These are phyloP conservation scores for Aureobasidium sp. DNA, from an alignment of 2,329 filamentous ascomycete species.

Conservation along the genomic window DNA sequence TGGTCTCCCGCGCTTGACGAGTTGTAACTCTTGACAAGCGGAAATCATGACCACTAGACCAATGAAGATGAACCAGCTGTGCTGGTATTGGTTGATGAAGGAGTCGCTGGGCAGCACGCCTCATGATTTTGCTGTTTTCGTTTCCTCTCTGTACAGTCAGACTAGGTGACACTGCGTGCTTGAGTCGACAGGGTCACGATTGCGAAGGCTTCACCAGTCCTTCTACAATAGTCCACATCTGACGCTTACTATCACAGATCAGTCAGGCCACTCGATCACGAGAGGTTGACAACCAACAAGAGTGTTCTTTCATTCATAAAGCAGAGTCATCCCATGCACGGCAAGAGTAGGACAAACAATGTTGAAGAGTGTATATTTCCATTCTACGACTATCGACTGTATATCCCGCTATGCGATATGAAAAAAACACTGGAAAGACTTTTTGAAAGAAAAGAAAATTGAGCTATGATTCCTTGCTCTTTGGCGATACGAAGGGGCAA, in stretches of 20 bases:
- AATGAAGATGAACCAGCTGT: constrained; percentile 11
- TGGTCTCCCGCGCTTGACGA: constrained; percentile 24
- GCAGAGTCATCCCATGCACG: neutral
- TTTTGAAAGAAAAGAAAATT: neutral
- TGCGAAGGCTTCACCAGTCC: neutral
- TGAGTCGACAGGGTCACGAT: too few species aligned
- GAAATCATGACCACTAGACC: constrained; percentile 15
- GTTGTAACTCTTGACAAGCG: constrained; percentile 9
- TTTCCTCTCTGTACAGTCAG: neutral
- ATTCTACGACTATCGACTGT: neutral
- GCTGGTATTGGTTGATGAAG: constrained; percentile 4
- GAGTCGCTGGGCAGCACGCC: rapidly evolving
- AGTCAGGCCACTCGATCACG: neutral
- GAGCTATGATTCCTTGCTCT: neutral
- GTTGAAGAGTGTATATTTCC: neutral
- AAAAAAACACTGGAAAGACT: neutral
- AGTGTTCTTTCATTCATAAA: neutral
- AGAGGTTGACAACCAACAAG: neutral
- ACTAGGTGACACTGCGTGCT: too few species aligned
- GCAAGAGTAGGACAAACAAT: neutral
- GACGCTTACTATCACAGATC: neutral
- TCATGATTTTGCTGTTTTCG: neutral
- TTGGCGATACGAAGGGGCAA: neutral
- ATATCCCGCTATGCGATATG: neutral
- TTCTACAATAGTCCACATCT: too few species aligned